Conservation (phyloP, 2,329 filamentous ascomycete species). For the Fusarium fujikuroi region DNA sequence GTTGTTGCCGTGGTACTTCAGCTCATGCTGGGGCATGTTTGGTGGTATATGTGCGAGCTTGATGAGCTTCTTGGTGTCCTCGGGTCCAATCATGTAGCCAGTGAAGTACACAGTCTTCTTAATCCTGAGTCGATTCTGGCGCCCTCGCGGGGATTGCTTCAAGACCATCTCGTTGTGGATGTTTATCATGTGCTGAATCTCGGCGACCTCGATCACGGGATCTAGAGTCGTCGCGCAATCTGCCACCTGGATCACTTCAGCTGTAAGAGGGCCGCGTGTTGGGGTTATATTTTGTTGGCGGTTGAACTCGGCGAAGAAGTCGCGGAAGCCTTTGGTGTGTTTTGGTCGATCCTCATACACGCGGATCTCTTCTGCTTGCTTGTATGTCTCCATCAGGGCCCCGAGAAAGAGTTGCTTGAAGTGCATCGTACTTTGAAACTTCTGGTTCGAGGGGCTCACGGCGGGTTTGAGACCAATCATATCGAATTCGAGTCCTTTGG, state of each 20-base stretch:
- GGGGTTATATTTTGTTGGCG: conserved; percentile 59
- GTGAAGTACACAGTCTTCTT: conserved; percentile 93
- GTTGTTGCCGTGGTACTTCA: conserved; percentile 87
- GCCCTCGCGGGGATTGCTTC: conserved; percentile 49
- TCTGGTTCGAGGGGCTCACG: conserved; percentile 81
- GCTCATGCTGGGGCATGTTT: conserved; percentile 72
- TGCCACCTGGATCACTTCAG: conserved; percentile 87
- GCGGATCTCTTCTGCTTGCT: conserved; percentile 81
- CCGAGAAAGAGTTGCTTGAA: conserved; percentile 92
- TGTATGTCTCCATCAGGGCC: conserved; percentile 87
- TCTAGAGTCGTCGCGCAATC: conserved; percentile 80
- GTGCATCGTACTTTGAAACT: conserved; percentile 83
- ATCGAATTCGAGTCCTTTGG: conserved; percentile 86
- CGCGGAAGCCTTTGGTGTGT: conserved; percentile 83
- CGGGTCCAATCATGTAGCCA: conserved; percentile 82
- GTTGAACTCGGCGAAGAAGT: conserved; percentile 86
- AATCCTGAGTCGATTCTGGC: conserved; percentile 69
- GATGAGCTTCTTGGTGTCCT: conserved; percentile 78
- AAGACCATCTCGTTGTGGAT: conserved; percentile 74
- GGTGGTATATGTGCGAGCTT: conserved; percentile 73
- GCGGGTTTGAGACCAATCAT: conserved; percentile 88
- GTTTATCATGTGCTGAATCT: conserved; percentile 91
- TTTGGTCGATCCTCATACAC: conserved; percentile 75
- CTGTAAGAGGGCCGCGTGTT: conserved; percentile 72
- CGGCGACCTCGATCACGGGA: conserved; percentile 80